Conservation (phyloP, 73 alveolate genomes). For the Paramecium sonneborni region DNA sequence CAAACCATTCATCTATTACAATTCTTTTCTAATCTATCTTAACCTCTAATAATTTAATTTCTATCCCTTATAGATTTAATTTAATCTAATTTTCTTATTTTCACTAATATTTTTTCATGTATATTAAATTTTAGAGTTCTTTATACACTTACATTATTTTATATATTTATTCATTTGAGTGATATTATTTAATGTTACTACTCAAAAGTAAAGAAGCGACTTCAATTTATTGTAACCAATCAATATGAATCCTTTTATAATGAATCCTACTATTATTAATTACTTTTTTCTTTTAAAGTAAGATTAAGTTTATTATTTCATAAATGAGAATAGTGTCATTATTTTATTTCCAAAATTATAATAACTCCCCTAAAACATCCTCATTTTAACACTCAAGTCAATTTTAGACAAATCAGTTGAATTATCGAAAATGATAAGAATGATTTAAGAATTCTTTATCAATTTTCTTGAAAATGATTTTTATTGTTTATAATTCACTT, state of each 20-base stretch:
- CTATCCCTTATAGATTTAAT: no score
- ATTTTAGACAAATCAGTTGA: not conserved
- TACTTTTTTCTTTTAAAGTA: not conserved
- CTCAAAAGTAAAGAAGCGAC: not conserved
- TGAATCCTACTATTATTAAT: conserved; percentile 15
- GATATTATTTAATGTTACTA: no score
- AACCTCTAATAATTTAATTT: not conserved
- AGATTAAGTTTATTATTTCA: not conserved
- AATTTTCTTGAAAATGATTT: no score
- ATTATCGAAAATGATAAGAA: not conserved
- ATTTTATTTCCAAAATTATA: not conserved
- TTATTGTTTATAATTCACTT: no score
- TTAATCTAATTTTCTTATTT: no score
- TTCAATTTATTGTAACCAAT: not conserved
- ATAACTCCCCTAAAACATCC: not conserved
- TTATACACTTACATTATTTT: no score
- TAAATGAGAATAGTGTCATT: not conserved
- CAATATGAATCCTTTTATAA: not conserved
- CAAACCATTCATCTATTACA: no score
- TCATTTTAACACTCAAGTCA: not conserved
- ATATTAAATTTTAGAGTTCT: no score
- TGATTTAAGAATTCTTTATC: no score
- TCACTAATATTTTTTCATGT: no score
- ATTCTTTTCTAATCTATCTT: not conserved
- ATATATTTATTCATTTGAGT: no score